phyloP scores from a whole-genome alignment of 2,329 filamentous ascomycete genomes.

The Sporothrix sp. region DNA sequence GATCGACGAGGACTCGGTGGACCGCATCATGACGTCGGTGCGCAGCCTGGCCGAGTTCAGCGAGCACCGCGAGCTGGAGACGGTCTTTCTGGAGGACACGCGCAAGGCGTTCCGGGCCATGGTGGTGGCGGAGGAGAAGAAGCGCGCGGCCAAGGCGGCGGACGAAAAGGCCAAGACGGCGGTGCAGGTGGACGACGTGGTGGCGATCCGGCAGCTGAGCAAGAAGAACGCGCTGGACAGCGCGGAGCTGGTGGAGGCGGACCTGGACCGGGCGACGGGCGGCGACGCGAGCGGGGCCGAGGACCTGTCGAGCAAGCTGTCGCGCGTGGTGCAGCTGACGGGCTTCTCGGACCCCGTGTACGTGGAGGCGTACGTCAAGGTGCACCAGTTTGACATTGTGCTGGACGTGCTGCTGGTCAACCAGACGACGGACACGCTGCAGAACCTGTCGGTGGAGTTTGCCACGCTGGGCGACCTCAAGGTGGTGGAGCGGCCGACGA shows the following conservation, averaged over 20 bases:
- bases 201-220: slow-evolving; percentile 82
- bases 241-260: slow-evolving; percentile 74
- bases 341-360: slow-evolving; percentile 98
- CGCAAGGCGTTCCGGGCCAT: slow-evolving; percentile 92
- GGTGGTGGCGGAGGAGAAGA: slow-evolving; percentile 96
- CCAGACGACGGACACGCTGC: slow-evolving; percentile 90
- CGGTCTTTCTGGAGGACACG: slow-evolving; percentile 88
- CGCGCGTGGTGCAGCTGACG: slow-evolving; percentile 90
- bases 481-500: slow-evolving; percentile 91
- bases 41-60: slow-evolving; percentile 84
- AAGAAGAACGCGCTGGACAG: slow-evolving; percentile 82
- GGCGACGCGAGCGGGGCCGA: slow-evolving; percentile 70
- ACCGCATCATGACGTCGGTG: slow-evolving; percentile 96
- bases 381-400: slow-evolving; percentile 97
- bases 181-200: slow-evolving; percentile 90
- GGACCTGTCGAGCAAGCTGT: slow-evolving; percentile 87
- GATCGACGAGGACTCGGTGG: slow-evolving; percentile 97
- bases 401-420: slow-evolving; percentile 94
- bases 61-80: slow-evolving; percentile 81
- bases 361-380: slow-evolving; percentile 97
- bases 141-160: slow-evolving; percentile 89
- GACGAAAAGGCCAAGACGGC: slow-evolving; percentile 87
- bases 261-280: slow-evolving; percentile 88
- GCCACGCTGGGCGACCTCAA: slow-evolving; percentile 97
- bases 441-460: slow-evolving; percentile 96